These are phyloP conservation scores for Gossypium mustelinum DNA, from an alignment of 345 rosid species.

Conservation along the genomic window DNA sequence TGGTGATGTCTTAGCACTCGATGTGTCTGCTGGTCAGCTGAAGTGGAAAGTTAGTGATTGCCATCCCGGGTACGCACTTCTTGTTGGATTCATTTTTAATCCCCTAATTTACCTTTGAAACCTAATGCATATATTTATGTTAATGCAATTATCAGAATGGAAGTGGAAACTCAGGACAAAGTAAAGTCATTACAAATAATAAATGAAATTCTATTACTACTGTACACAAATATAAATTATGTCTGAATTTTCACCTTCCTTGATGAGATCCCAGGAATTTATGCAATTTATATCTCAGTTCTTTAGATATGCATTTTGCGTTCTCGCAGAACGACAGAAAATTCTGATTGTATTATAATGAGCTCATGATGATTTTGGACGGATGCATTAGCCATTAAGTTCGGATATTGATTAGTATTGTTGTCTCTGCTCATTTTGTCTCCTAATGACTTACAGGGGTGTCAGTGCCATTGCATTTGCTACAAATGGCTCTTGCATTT, in stretches of 20 bases:
- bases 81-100: constrained; percentile 4
- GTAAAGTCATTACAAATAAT: not conserved
- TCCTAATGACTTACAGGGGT: constrained; percentile 55
- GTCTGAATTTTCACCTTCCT: not conserved
- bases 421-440: constrained; percentile 5
- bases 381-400: not conserved
- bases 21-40: constrained; percentile 83
- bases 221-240: not conserved
- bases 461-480: constrained; percentile 79
- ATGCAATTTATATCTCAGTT: not conserved
- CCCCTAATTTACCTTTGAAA: not conserved
- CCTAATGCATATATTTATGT: not conserved
- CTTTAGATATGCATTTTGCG: not conserved
- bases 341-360: not conserved
- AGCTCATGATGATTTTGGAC: not conserved
- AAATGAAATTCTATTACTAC: not conserved
- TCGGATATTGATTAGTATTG: not conserved
- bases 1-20: constrained; percentile 91
- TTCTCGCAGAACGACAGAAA: not conserved
- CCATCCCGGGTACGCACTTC: constrained; percentile 81
- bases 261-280: not conserved
- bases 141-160: not conserved
- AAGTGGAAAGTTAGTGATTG: constrained; percentile 84
- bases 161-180: not conserved
- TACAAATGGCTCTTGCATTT: constrained; percentile 45